Evolutionary conservation across 345 rosid species (phyloP), one percentile per base, ranked within the genome.

Genomic region (Cardiospermum halicacabum): DNA sequence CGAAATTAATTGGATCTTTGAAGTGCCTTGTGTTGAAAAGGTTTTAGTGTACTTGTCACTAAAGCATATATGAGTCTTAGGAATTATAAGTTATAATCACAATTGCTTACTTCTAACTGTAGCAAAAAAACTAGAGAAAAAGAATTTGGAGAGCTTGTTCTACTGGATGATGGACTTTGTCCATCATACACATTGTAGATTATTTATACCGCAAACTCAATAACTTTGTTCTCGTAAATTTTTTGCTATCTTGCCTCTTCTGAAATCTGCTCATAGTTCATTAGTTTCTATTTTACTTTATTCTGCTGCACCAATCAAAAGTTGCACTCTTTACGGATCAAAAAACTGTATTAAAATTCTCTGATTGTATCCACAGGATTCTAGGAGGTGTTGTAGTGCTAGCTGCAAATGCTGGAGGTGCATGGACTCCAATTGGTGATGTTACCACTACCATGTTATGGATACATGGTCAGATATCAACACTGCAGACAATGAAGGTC

Each of bases 341-440:
- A 2, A 4, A 32, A 57, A 11, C 19, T 47, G 22, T 19, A 49
- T 56, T 50, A 10, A 18, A 47, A 58, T 55, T 2, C 63, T 66
- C 55, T 51, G 24, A 28, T 56, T 45, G 40, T 28, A 21, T 60
- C 62, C 74, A 64, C 82, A 93, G 98, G 79, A 84, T 93, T 81
- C 87, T 93, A 47, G 97, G 98, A 82, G 97, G 82, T 66, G 94
- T 89, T 56, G 86, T 93, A 60, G 96, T 93, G 12, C 90, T 93
- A 81, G 96, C 98, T 65, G 98, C 97, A 68, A 93, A 90, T 71
- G 96, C 97, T 32, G 98, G 97, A 69, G 98, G 98, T 71, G 89
- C 96, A 11, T 93, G 98, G 97, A 90, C 98, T 74, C 98, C 98
- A n/a, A 93, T 88, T 42, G 97, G 98, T 65, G 97, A 93, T 82